Evolutionary conservation across 2,329 filamentous ascomycete genomes (phyloP).

Genomic region (Chaetomiaceae sp.): DNA sequence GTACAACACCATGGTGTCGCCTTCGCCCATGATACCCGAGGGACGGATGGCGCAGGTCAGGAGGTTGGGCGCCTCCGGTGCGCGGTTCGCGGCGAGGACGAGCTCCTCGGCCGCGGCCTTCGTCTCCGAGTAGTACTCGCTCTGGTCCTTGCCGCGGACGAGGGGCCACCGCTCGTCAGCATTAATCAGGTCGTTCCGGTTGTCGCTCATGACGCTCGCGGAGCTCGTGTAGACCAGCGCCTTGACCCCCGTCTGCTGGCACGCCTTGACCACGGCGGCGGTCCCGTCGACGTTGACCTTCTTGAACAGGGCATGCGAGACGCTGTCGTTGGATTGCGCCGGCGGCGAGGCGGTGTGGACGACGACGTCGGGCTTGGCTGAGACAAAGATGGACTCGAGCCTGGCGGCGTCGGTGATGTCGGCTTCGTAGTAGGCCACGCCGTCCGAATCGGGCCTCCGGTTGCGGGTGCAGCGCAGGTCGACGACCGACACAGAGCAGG

Average conservation of each 20-base stretch:
- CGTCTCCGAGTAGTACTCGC: conserved; percentile 83
- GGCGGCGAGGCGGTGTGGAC: conserved; percentile 82
- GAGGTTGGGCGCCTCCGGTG: conserved; percentile 47
- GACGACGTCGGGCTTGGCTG: conserved; percentile 70
- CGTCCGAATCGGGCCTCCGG: conserved; percentile 49
- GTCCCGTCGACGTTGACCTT: conserved; percentile 89
- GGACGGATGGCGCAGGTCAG: conserved; percentile 78
- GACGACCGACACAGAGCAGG: conserved; percentile 58
- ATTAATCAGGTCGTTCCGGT: conserved; percentile 69
- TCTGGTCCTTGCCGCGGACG: conserved; percentile 63
- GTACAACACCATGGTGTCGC: conserved; percentile 70
- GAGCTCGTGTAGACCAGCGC: conserved; percentile 88
- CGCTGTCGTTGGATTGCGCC: conserved; percentile 45
- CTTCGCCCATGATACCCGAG: conserved; percentile 85
- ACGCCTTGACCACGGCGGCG: conserved; percentile 66
- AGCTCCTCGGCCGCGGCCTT: conserved; percentile 82
- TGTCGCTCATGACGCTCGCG: conserved; percentile 80
- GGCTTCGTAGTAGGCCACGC: conserved; percentile 64
- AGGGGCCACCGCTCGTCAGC: conserved; percentile 79
- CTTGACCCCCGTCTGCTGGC: conserved; percentile 63
- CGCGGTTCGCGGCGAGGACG: conserved; percentile 69
- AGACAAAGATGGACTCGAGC: conserved; percentile 57
- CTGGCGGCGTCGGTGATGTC: conserved; percentile 65
- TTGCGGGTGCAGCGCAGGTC: conserved; percentile 68
- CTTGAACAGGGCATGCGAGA: conserved; percentile 58